Evolutionary conservation across 2,329 filamentous ascomycete species (phyloP).

Genomic region (Fusarium gaditjirri): DNA sequence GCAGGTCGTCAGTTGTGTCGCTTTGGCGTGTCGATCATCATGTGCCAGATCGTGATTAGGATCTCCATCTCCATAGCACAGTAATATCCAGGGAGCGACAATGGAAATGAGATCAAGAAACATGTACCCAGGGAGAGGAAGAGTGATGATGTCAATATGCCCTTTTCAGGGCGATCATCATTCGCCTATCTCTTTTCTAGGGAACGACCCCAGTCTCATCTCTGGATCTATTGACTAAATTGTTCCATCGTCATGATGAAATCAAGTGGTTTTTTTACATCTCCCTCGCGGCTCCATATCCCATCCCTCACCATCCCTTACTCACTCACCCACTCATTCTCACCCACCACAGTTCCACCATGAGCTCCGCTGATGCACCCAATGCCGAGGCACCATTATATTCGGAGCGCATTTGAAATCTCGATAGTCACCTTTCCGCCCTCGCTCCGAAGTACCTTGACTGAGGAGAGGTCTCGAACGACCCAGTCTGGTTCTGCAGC

Average conservation of each 20-base stretch:
- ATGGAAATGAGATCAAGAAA: slow-evolving; percentile 24
- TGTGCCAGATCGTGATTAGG: slow-evolving; percentile 18
- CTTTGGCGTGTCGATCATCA: slow-evolving; percentile 23
- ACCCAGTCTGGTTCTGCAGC: slow-evolving; percentile 89
- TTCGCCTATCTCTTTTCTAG: slow-evolving; percentile 27
- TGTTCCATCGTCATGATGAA: slow-evolving; percentile 34
- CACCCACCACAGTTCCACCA: slow-evolving; percentile 9
- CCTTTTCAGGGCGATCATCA: slow-evolving; percentile 14
- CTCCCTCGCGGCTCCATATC: slow-evolving; percentile 15
- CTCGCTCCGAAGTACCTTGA: slow-evolving; percentile 69
- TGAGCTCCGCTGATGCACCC: slow-evolving; percentile 9
- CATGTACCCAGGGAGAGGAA: slow-evolving; percentile 20
- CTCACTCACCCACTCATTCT: neutral
- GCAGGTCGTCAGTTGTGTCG: slow-evolving; percentile 14
- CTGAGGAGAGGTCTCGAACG: slow-evolving; percentile 79
- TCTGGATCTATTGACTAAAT: slow-evolving; percentile 20
- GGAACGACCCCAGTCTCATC: slow-evolving; percentile 2
- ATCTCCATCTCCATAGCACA: slow-evolving; percentile 2
- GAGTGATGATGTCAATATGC: slow-evolving; percentile 30
- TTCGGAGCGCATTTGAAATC: slow-evolving; percentile 69
- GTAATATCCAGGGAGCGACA: slow-evolving; percentile 15
- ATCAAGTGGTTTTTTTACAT: slow-evolving; percentile 14
- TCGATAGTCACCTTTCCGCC: slow-evolving; percentile 73
- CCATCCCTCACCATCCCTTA: neutral
- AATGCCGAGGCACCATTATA: slow-evolving; percentile 29